phyloP scores from a whole-genome alignment of 2,329 filamentous ascomycete species.

The Rhynchosporium secalis region DNA sequence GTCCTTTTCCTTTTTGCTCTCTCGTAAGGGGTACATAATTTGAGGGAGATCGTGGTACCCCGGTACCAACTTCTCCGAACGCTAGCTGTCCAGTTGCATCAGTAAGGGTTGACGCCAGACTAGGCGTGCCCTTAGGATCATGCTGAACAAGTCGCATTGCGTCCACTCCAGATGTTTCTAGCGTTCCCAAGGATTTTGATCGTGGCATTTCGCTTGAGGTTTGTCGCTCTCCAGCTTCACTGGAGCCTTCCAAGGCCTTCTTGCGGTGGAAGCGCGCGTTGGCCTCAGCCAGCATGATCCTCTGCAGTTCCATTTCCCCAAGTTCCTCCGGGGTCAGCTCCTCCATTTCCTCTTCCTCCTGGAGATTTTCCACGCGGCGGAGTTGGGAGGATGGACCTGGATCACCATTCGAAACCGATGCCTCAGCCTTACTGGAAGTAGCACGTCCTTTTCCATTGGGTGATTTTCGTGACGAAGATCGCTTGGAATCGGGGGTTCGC shows the following conservation, averaged over 20 bases:
- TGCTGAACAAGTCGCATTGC: slow-evolving; percentile 25
- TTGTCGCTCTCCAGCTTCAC: slow-evolving; percentile 8
- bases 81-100: slow-evolving; percentile 32
- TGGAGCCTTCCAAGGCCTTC: not conserved
- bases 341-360: slow-evolving; percentile 5
- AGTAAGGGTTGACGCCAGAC: slow-evolving; percentile 34
- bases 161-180: not conserved
- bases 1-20: slow-evolving; percentile 32
- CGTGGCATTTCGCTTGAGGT: slow-evolving; percentile 15
- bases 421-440: slow-evolving; percentile 2
- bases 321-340: slow-evolving; percentile 11
- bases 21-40: slow-evolving; percentile 8
- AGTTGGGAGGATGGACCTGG: slow-evolving; percentile 25
- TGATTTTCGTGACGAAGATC: slow-evolving; percentile 16
- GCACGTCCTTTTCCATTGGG: not conserved
- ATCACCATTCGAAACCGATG: slow-evolving; percentile 15
- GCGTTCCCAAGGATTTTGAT: slow-evolving; percentile 18
- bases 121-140: slow-evolving; percentile 32
- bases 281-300: slow-evolving; percentile 24
- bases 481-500: slow-evolving; percentile 15
- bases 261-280: slow-evolving; percentile 19
- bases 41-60: not conserved
- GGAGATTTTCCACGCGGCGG: slow-evolving; percentile 22
- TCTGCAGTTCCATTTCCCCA: slow-evolving; percentile 30
- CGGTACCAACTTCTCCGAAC: slow-evolving; percentile 18